Conservation (phyloP, 169 alveolate species). For the Amoebophrya sp. region DNA sequence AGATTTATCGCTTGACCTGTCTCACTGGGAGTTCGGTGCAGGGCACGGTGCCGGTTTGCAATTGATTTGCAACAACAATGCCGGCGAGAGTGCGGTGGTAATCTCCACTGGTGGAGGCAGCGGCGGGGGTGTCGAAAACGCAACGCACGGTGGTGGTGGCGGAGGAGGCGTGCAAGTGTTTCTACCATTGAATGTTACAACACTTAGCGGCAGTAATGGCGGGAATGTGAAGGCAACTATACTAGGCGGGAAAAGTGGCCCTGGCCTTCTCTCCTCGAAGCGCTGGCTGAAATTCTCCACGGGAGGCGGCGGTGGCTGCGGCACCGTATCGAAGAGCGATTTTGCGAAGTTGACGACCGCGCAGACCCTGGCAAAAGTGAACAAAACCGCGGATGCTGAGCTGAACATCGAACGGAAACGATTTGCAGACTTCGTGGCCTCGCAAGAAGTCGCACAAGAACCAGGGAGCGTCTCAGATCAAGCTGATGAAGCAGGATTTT, state of each 20-base stretch:
- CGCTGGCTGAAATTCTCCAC: neutral
- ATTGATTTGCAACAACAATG: neutral
- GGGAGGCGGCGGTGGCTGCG: neutral
- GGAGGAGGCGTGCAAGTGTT: neutral
- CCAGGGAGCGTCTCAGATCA: no score
- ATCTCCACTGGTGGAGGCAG: neutral
- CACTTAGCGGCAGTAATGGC: no score
- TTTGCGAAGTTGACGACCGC: neutral
- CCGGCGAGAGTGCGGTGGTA: neutral
- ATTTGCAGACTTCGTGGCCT: no score
- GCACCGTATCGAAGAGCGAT: neutral
- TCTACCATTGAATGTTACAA: no score
- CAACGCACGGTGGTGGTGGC: neutral
- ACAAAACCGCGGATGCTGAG: no score
- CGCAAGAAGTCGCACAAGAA: no score
- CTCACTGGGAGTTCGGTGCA: neutral
- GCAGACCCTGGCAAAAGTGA: neutral
- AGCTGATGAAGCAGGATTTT: no score
- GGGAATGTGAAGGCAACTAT: no score
- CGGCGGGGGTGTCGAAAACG: neutral
- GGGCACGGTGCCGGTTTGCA: neutral
- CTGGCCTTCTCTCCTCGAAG: neutral
- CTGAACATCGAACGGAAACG: no score
- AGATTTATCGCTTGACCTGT: no score
- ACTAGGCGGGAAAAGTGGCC: no score